Conservation (phyloP, 2,329 filamentous ascomycete species). For the Cordyceps javanica region DNA sequence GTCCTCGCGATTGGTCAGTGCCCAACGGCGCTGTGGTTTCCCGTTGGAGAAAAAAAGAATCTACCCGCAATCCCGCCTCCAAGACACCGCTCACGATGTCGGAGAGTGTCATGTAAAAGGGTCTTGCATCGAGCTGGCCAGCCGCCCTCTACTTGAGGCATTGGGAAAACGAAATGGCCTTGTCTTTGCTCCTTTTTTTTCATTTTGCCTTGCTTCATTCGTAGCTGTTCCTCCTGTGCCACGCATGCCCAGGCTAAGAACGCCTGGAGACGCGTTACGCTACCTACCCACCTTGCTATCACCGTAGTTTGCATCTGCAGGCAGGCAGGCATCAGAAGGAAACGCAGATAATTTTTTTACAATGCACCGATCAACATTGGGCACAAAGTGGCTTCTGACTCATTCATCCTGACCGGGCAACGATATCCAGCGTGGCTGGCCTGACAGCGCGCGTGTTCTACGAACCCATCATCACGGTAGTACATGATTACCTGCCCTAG, state of each 20-base stretch:
- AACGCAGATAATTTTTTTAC: not conserved
- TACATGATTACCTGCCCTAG: not conserved
- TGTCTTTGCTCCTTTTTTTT: too few species aligned
- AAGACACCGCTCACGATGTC: not conserved
- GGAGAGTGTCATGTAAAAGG: too few species aligned
- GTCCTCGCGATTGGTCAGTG: conserved; percentile 1
- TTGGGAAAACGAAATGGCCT: too few species aligned
- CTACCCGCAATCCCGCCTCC: not conserved
- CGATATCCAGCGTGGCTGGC: not conserved
- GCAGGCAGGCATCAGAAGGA: not conserved
- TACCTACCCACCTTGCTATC: conserved; percentile 1
- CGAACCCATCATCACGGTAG: not conserved
- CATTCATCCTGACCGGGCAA: not conserved
- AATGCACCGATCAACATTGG: not conserved
- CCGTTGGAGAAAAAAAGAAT: not conserved
- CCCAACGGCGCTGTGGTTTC: not conserved
- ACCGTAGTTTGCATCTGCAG: conserved; percentile 1
- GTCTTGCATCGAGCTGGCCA: not conserved
- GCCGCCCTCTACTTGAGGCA: too few species aligned
- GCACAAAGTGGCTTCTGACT: not conserved
- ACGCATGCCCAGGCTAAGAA: not conserved
- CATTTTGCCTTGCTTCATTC: not conserved
- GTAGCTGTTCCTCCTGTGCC: not conserved
- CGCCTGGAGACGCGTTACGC: conserved; percentile 1
- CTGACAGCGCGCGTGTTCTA: not conserved